phyloP scores from a whole-genome alignment of 1,139 yeast genomes.

The Blastobotrys ciferrii region DNA sequence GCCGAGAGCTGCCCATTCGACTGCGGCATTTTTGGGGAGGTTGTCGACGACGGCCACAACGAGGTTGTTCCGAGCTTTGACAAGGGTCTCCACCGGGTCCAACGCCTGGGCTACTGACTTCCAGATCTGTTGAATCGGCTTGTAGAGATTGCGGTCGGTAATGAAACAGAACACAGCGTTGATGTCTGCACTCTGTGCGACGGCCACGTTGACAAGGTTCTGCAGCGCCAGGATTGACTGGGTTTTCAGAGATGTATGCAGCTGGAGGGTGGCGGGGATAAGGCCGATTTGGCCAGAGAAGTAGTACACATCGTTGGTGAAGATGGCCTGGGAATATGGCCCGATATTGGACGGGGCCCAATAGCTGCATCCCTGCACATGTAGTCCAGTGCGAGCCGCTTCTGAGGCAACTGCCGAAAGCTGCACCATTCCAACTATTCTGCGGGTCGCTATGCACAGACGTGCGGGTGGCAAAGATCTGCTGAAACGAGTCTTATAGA shows the following conservation, averaged over 20 bases:
- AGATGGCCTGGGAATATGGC: slow-evolving; percentile 86
- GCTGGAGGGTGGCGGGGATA: slow-evolving; percentile 64
- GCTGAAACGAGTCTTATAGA: slow-evolving; percentile 49
- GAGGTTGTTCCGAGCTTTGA: slow-evolving; percentile 18
- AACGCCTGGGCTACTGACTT: neutral
- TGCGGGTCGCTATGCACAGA: slow-evolving; percentile 66
- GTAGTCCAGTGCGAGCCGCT: slow-evolving; percentile 54
- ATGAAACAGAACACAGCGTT: neutral
- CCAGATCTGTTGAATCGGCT: neutral
- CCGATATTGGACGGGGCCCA: slow-evolving; percentile 99
- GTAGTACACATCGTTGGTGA: slow-evolving; percentile 51
- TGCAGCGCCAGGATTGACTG: slow-evolving; percentile 63
- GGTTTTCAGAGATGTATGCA: slow-evolving; percentile 22
- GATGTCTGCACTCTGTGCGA: slow-evolving; percentile 40
- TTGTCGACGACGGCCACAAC: slow-evolving; percentile 54
- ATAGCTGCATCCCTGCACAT: slow-evolving; percentile 85
- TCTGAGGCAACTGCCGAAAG: slow-evolving; percentile 53
- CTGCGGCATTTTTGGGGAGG: slow-evolving; percentile 66
- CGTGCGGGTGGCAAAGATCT: slow-evolving; percentile 81
- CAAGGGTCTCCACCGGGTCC: neutral
- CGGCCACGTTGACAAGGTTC: slow-evolving; percentile 47
- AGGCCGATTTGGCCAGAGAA: slow-evolving; percentile 94
- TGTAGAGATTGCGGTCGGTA: neutral
- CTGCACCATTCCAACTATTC: slow-evolving; percentile 47
- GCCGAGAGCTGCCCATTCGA: slow-evolving; percentile 65